phyloP scores from a whole-genome alignment of 1,284 basidiomycete genomes.

The Cryptococcus amylolentus region DNA sequence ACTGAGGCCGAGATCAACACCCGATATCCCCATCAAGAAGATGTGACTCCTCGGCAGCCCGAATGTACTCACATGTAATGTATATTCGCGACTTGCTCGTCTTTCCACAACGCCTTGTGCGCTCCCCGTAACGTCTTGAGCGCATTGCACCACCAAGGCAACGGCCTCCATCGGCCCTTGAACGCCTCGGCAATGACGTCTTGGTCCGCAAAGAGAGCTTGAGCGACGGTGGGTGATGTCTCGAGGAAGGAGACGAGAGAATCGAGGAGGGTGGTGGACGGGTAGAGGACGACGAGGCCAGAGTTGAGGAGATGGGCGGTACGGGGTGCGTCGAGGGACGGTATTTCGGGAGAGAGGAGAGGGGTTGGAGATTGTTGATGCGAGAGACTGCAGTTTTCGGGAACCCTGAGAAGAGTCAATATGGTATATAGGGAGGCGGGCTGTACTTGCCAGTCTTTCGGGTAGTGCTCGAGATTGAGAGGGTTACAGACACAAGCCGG shows the following conservation, averaged over 20 bases:
- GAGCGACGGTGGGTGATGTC: constrained; percentile 64
- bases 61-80: constrained; percentile 48
- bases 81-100: constrained; percentile 48
- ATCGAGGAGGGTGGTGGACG: constrained; percentile 54
- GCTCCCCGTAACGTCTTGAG: constrained; percentile 51
- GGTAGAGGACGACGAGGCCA: constrained; percentile 81
- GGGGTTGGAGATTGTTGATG: constrained; percentile 58
- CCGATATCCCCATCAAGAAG: neutral
- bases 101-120: constrained; percentile 50
- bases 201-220: constrained; percentile 85
- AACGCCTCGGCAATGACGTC: constrained; percentile 83
- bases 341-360: constrained; percentile 48
- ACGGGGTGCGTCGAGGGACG: constrained; percentile 58
- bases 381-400: constrained; percentile 81
- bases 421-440: neutral
- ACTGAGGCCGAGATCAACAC: constrained; percentile 15
- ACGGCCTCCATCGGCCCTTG: constrained; percentile 54
- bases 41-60: neutral
- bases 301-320: constrained; percentile 80
- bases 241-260: constrained; percentile 61
- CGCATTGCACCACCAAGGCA: constrained; percentile 54
- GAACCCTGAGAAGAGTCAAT: constrained; percentile 59
- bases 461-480: constrained; percentile 75
- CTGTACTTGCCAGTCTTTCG: constrained; percentile 71
- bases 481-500: constrained; percentile 96